These are phyloP conservation scores for Gaeumannomyces sp. DNA, from an alignment of 2,329 filamentous ascomycete species.

Conservation along the genomic window DNA sequence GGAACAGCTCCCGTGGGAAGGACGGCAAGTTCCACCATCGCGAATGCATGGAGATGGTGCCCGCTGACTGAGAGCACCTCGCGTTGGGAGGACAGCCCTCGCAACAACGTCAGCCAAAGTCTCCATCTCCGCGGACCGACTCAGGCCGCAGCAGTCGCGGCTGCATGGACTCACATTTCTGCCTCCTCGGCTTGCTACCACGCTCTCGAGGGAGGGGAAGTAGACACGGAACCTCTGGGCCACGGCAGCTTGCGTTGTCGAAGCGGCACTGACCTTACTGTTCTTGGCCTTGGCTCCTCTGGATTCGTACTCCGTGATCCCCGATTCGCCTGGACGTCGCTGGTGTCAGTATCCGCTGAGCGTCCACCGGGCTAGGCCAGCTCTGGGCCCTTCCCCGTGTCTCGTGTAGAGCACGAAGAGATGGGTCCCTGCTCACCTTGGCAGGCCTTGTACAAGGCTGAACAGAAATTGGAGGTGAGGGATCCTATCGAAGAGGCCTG, in stretches of 20 bases:
- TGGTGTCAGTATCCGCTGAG: slow-evolving; percentile 6
- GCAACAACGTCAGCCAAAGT: too few species aligned
- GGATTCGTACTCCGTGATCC: slow-evolving; percentile 38
- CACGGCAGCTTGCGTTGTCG: slow-evolving; percentile 20
- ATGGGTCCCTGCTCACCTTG: slow-evolving; percentile 36
- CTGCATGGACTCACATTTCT: slow-evolving; percentile 38
- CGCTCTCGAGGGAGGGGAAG: slow-evolving; percentile 71
- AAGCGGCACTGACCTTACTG: slow-evolving; percentile 20
- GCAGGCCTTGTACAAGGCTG: slow-evolving; percentile 47
- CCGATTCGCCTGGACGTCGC: slow-evolving; percentile 30
- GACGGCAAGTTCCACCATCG: slow-evolving; percentile 63
- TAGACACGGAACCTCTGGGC: slow-evolving; percentile 62
- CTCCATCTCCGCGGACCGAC: too few species aligned
- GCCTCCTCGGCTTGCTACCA: slow-evolving; percentile 59
- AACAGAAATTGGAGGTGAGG: slow-evolving; percentile 62
- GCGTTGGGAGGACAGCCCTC: not conserved
- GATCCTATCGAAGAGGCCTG: slow-evolving; percentile 77
- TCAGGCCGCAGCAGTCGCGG: not conserved
- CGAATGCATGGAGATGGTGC: slow-evolving; percentile 73
- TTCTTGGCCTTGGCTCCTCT: slow-evolving; percentile 28
- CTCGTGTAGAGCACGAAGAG: too few species aligned
- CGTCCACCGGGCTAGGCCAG: too few species aligned
- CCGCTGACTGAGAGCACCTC: slow-evolving; percentile 48
- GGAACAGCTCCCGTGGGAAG: slow-evolving; percentile 68
- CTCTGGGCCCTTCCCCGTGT: too few species aligned